Base-by-base conservation (phyloP, 129 eudicot genomes). In the Chrysanthemum makinoi region DNA sequence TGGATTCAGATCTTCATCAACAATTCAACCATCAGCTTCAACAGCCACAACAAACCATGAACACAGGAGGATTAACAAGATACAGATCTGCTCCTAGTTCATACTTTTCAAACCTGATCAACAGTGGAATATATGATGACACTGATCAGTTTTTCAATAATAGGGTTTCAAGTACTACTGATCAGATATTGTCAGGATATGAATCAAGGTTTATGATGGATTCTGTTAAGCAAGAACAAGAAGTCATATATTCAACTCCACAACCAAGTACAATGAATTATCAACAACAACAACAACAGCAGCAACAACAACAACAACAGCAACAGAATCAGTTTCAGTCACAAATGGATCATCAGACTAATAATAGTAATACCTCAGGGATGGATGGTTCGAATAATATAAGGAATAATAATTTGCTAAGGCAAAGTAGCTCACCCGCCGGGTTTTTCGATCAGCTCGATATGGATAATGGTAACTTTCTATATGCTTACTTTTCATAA, bases 41-140 rank as follows among this genome's bases (percentile, higher is more conserved):
- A 0, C 82, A 74, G 35, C 85, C 68, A 0, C 82, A 78, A 18
- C 86, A 81, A 15, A 81, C 62, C 69, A 68, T 72, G 73, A 86
- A 57, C 76, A 52, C 17, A 6, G 3, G 89, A 2, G 95, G 97
- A 0, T 83, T 90, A 66, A 82, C 87, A 15, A 80, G 97, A 44
- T 87, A 87, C 69, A 76, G 86, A 63, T 90, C 97, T 9, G 97
- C 97, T 0, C 97, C 97, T 13, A 90, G 91, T 62, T 87, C 97
- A 0, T 90, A 85, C 47, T 89, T 90, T 53, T 64, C 87, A 3
- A 76, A 62, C 65, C 53, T 87, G 30, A 66, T 87, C 2, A 75
- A 63, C 62, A 77, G 70, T 52, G 80, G 73, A 1, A 47, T 65
- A 0, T 86, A 73, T 53, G 88, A 89, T 28, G 94, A 84, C 62